Conservation (phyloP, 805 yeast genomes). For the Saccharomyces kudriavzevii region DNA sequence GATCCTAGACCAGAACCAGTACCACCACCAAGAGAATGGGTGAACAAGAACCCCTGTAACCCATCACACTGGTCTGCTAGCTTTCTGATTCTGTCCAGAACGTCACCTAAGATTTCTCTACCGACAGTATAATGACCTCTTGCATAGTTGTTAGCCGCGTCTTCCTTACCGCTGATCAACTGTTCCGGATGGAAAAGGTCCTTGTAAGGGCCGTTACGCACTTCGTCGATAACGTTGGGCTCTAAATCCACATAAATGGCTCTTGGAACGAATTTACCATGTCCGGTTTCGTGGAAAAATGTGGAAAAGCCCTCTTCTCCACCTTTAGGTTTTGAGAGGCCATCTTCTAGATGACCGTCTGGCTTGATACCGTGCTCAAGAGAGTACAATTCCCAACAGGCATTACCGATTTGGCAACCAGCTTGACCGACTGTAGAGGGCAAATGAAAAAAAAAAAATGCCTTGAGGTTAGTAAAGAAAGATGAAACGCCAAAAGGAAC, state of each 20-base stretch:
- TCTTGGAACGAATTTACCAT: slow-evolving; percentile 92
- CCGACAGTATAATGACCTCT: slow-evolving; percentile 97
- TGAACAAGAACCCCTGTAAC: slow-evolving; percentile 87
- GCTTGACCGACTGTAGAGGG: slow-evolving; percentile 50
- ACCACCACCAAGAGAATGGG: slow-evolving; percentile 96
- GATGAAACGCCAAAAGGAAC: neutral
- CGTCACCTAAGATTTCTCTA: slow-evolving; percentile 82
- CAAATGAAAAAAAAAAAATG: neutral
- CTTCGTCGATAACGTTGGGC: slow-evolving; percentile 92
- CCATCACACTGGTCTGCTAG: slow-evolving; percentile 94
- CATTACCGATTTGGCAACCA: slow-evolving; percentile 95
- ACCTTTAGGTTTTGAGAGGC: slow-evolving; percentile 68
- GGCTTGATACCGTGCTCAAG: slow-evolving; percentile 92
- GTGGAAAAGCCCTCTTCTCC: slow-evolving; percentile 92
- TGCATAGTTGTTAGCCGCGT: slow-evolving; percentile 94
- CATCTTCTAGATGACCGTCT: slow-evolving; percentile 74
- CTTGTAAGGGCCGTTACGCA: slow-evolving; percentile 79
- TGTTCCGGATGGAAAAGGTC: slow-evolving; percentile 94
- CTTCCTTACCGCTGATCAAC: slow-evolving; percentile 89
- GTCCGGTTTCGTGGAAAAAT: slow-evolving; percentile 83
- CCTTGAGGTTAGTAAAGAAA: neutral
- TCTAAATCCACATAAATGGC: slow-evolving; percentile 90
- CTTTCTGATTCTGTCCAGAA: slow-evolving; percentile 85
- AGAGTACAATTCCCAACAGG: slow-evolving; percentile 95
- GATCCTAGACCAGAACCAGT: slow-evolving; percentile 97